phyloP scores from a whole-genome alignment of 306 rosid genomes.

The Vigna mungo region DNA sequence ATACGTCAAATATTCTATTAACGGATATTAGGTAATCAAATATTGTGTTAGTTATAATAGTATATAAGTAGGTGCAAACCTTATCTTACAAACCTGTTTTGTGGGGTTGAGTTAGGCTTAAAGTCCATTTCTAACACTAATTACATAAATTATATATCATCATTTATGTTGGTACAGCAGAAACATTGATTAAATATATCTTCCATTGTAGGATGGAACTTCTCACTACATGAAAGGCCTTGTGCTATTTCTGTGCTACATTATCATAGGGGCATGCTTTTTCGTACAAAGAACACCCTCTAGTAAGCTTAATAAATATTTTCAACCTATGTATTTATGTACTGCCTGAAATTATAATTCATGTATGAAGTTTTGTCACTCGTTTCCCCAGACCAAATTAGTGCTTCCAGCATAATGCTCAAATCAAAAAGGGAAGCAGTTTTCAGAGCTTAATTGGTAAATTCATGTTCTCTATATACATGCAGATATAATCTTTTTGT shows the following conservation, averaged over 20 bases:
- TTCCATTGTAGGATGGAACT: conserved; percentile 69
- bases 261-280: conserved; percentile 77
- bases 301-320: conserved; percentile 50
- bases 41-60: no score
- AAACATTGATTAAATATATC: not conserved
- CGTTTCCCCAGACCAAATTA: conserved; percentile 40
- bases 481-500: not conserved
- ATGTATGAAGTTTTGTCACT: conserved; percentile 19
- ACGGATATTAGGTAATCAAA: no score
- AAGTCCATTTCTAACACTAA: no score
- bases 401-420: conserved; percentile 33
- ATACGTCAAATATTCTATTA: no score
- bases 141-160: no score
- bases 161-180: not conserved
- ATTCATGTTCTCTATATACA: conserved; percentile 6
- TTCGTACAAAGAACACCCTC: conserved; percentile 59
- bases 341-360: not conserved
- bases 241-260: conserved; percentile 74
- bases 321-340: not conserved
- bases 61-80: no score
- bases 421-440: conserved; percentile 39
- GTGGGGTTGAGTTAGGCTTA: no score
- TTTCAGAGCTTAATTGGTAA: conserved; percentile 49
- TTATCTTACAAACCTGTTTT: no score
- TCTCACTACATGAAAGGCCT: conserved; percentile 87